Evolutionary conservation across 2,329 filamentous ascomycete genomes (phyloP).

Genomic region (Phyllosticta capitalensis): DNA sequence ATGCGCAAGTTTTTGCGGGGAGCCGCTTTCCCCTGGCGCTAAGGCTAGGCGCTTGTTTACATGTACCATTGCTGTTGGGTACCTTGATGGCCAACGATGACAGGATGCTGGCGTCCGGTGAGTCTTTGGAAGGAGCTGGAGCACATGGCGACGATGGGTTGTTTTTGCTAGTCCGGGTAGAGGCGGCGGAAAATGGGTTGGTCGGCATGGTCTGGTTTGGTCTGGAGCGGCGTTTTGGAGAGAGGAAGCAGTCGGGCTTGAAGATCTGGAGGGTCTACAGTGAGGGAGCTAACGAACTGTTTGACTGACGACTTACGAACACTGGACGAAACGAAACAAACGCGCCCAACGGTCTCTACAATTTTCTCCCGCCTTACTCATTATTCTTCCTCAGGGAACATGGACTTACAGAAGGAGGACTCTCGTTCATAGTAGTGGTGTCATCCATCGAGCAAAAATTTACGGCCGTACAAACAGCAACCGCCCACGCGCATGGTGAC

Average conservation of each 20-base stretch:
- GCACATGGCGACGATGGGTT: background rate
- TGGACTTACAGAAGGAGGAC: background rate
- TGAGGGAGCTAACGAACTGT: background rate
- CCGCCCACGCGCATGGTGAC: background rate
- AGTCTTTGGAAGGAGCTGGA: background rate
- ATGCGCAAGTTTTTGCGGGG: slow-evolving; percentile 26
- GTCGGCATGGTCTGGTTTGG: background rate
- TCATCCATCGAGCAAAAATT: background rate
- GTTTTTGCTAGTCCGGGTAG: background rate
- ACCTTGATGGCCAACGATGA: background rate
- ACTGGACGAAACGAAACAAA: background rate
- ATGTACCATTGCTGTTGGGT: background rate
- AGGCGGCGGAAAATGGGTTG: background rate
- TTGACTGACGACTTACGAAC: background rate
- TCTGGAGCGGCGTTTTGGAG: background rate
- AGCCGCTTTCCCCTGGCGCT: slow-evolving; percentile 24
- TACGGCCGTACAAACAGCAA: background rate
- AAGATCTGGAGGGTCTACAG: background rate
- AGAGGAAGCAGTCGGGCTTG: background rate
- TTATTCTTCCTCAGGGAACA: background rate
- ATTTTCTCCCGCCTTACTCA: background rate
- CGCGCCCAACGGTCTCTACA: background rate
- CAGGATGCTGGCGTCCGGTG: background rate
- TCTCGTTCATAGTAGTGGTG: background rate
- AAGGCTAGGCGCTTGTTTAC: slow-evolving; percentile 10